Base-by-base conservation (phyloP, 495 filamentous ascomycete species). In the Rhizodiscina lignyota region DNA sequence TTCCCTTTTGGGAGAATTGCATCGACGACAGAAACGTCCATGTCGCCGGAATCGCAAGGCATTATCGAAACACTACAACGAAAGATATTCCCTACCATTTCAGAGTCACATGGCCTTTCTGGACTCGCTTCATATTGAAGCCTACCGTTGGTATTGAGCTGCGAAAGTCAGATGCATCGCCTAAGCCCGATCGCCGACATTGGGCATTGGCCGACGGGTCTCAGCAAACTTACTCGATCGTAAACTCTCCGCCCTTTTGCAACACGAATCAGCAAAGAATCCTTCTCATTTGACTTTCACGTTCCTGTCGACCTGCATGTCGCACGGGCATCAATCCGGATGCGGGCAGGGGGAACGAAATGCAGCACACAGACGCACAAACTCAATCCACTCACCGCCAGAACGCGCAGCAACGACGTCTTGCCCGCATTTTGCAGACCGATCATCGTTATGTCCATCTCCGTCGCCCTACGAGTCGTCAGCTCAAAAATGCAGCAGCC, bases 391-490 rank as follows among this genome's bases (percentile, higher is more conserved):
- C 79, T 64, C 73, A 97, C 89, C 62, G 89, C 85, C 40, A 97
- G 63, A 39, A 97, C 89, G 36, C 87, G 71, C 54, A 96, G 66
- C 53, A 97, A 59, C 22, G 87, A 94, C 32, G 89, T 96, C 61
- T 97, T 97, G 41, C 89, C 89, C 35, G 89, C 89, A 62, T 97
- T 97, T 55, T 97, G 89, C 55, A 97, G 63, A 18, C 89, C 89
- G 63, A 97, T 91, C 83, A 97, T 93, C 42, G 89, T 97, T 56
- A 97, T 83, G 57, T 97, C 87, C 83, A 97, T 93, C 67, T 97
- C 89, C 26, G 83, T 93, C 40, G 86, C 82, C 89, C 89, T 97
- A 48, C 22, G 32, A 47, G 30, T 40, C 35, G 51, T 48, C 44
- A 49, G 37, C 44, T 44, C 31, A n/a, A 17, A 33, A n/a, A 43